A percentile compares a stretch with the other conserved stretches of the same genome.
Conservation (phyloP, 2,329 filamentous ascomycete species). For the Aspergillus vadensis region DNA sequence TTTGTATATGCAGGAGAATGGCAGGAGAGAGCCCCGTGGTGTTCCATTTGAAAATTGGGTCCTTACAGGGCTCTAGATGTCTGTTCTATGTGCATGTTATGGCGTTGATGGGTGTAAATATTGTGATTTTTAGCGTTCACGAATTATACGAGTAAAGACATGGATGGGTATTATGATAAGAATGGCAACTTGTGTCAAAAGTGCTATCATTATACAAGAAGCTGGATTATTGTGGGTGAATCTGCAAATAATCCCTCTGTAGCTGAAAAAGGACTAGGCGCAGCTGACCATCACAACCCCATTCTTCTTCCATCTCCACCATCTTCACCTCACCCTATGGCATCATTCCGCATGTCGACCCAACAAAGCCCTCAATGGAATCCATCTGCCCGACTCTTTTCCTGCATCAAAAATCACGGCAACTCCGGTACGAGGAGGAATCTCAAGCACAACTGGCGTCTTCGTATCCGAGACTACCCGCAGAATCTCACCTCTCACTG, state of each 20-base stretch:
- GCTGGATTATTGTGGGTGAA: background rate
- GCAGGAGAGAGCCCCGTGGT: conserved; percentile 35
- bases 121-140: background rate
- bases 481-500: background rate
- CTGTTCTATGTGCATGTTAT: background rate
- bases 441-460: background rate
- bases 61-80: conserved; percentile 21
- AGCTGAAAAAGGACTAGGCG: background rate
- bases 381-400: background rate
- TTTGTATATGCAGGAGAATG: conserved; percentile 34
- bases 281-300: background rate
- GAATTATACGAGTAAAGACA: background rate
- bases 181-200: background rate
- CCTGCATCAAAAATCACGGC: background rate
- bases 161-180: background rate
- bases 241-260: background rate
- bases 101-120: background rate
- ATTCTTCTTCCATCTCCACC: background rate
- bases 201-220: no score
- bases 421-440: background rate
- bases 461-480: background rate
- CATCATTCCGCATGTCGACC: background rate
- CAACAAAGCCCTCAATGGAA: background rate
- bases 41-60: conserved; percentile 47
- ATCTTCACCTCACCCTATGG: background rate